phyloP scores from a whole-genome alignment of 495 filamentous ascomycete species.

The Cercophora sp. region DNA sequence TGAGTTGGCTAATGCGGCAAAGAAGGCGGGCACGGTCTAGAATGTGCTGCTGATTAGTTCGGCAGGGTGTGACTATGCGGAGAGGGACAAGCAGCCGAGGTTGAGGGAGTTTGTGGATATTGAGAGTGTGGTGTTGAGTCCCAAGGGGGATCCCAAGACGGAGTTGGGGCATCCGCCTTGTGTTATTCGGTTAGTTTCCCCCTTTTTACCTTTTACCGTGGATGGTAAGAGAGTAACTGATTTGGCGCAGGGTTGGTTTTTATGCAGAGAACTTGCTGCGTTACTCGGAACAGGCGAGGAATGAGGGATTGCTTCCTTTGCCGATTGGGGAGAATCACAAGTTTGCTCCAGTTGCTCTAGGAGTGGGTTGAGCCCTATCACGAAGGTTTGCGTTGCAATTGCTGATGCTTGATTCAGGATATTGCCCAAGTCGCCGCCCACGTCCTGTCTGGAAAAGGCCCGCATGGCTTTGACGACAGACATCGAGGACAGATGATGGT shows the following conservation, averaged over 20 bases:
- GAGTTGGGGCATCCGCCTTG: constrained; percentile 43
- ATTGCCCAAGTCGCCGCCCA: constrained; percentile 49
- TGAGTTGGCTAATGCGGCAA: constrained; percentile 49
- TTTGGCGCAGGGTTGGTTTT: constrained; percentile 43
- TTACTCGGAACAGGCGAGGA: constrained; percentile 45
- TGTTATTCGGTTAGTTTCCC: constrained; percentile 48
- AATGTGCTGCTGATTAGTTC: constrained; percentile 53
- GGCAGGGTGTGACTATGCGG: constrained; percentile 53
- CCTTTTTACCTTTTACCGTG: neutral
- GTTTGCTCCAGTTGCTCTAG: constrained; percentile 52
- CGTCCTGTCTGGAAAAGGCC: constrained; percentile 49
- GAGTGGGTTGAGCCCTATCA: constrained; percentile 29
- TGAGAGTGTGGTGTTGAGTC: constrained; percentile 40
- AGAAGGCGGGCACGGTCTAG: constrained; percentile 40
- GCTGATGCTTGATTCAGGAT: constrained; percentile 31
- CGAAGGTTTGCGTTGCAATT: neutral
- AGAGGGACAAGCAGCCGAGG: constrained; percentile 46
- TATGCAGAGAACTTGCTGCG: constrained; percentile 55
- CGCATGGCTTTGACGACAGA: constrained; percentile 51
- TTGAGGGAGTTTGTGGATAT: constrained; percentile 54
- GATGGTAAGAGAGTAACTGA: neutral
- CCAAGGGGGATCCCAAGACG: constrained; percentile 44
- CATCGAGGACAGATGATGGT: constrained; percentile 55
- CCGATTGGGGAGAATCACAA: constrained; percentile 50
- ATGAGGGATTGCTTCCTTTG: constrained; percentile 26